These are phyloP conservation scores for Penicillium alfredii DNA, from an alignment of 495 filamentous ascomycete genomes.

Conservation along the genomic window DNA sequence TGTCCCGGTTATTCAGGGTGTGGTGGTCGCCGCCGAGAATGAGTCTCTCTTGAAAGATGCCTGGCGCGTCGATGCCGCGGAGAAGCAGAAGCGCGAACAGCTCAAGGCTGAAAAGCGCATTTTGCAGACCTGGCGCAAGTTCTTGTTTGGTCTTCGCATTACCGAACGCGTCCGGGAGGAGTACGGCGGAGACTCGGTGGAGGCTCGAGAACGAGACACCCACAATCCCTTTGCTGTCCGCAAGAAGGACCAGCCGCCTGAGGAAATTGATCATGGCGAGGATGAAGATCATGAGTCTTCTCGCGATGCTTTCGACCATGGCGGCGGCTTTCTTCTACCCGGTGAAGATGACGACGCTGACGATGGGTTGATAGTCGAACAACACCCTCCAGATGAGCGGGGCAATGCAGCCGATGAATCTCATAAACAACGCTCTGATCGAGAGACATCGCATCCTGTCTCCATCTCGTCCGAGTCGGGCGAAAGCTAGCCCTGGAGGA, in stretches of 20 bases:
- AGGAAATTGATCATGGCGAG: constrained; percentile 1
- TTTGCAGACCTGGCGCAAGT: constrained; percentile 76
- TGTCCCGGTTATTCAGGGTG: constrained; percentile 83
- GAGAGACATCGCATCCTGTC: too few relatives aligned
- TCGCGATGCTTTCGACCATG: constrained; percentile 24
- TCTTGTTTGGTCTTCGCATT: constrained; percentile 78
- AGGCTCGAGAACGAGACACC: constrained; percentile 26
- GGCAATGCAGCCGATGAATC: constrained; percentile 7
- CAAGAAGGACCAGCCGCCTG: constrained; percentile 4
- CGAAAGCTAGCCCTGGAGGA: too few relatives aligned
- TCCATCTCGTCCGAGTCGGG: too few relatives aligned
- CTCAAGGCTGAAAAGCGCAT: constrained; percentile 72
- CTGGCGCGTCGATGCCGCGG: constrained; percentile 74
- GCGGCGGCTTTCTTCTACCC: constrained; percentile 31
- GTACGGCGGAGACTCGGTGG: constrained; percentile 53
- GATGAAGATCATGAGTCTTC: constrained; percentile 4
- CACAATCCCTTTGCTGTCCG: constrained; percentile 35
- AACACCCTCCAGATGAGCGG: constrained; percentile 8
- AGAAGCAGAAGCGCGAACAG: constrained; percentile 71
- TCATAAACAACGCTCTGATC: too few relatives aligned
- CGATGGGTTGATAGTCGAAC: constrained; percentile 28
- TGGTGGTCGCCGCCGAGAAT: constrained; percentile 79
- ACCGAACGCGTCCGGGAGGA: constrained; percentile 71
- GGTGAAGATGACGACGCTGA: constrained; percentile 27
- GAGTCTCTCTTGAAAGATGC: constrained; percentile 70